Evolutionary conservation across 306 rosid genomes (phyloP).

Genomic region (Malus fusca): DNA sequence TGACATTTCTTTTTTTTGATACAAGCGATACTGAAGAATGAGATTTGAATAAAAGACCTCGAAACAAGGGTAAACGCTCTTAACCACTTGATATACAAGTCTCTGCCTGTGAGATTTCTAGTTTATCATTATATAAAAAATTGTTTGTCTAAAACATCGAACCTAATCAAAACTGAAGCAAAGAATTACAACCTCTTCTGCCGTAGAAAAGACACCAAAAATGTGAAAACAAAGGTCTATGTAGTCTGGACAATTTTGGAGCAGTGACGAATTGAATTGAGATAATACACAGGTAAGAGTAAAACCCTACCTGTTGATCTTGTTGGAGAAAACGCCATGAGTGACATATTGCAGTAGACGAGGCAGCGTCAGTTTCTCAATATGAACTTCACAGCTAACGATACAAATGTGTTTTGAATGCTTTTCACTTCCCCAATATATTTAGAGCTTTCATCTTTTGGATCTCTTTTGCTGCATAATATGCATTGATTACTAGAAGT

Average conservation of each 20-base stretch:
- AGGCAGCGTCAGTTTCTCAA: neutral
- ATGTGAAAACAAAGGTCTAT: neutral
- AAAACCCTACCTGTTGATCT: neutral
- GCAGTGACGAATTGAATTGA: too few relatives aligned
- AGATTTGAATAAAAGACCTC: too few relatives aligned
- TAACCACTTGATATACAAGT: too few relatives aligned
- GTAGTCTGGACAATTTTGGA: too few relatives aligned
- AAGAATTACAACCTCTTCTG: neutral
- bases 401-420: neutral
- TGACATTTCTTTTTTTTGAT: too few relatives aligned
- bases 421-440: constrained; percentile 17
- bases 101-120: too few relatives aligned
- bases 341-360: neutral
- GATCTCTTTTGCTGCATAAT: constrained; percentile 38
- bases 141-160: neutral
- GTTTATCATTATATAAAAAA: too few relatives aligned
- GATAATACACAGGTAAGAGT: neutral
- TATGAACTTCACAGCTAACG: neutral
- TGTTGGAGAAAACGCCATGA: neutral
- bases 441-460: constrained; percentile 39
- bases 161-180: neutral
- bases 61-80: too few relatives aligned
- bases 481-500: neutral
- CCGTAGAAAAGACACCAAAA: neutral
- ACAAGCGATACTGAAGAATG: too few relatives aligned